Conservation (phyloP, 495 filamentous ascomycete species). For the Neurospora cerealis region DNA sequence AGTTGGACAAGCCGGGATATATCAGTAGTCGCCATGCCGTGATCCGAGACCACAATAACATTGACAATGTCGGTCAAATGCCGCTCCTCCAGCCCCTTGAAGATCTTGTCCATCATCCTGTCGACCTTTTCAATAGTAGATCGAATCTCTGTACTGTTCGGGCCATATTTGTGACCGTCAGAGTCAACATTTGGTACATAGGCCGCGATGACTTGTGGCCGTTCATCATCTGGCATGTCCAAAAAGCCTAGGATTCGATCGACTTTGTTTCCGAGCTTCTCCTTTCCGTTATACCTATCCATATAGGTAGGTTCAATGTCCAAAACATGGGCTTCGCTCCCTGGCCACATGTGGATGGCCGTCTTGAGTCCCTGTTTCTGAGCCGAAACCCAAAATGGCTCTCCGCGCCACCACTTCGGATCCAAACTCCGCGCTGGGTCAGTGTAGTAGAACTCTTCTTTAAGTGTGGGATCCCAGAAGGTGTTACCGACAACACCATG, state of each 20-base stretch:
- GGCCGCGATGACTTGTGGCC: slow-evolving; percentile 85
- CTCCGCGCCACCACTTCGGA: slow-evolving; percentile 85
- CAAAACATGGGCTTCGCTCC: slow-evolving; percentile 72
- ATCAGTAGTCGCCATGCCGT: slow-evolving; percentile 93
- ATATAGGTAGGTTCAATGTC: slow-evolving; percentile 60
- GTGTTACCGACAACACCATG: slow-evolving; percentile 92
- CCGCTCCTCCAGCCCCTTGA: slow-evolving; percentile 65
- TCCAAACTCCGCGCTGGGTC: slow-evolving; percentile 61
- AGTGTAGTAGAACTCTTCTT: slow-evolving; percentile 82
- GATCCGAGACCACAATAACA: slow-evolving; percentile 94
- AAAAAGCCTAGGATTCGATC: slow-evolving; percentile 66
- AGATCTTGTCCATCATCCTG: slow-evolving; percentile 61
- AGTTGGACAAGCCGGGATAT: slow-evolving; percentile 75
- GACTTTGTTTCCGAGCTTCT: slow-evolving; percentile 63
- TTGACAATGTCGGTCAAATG: slow-evolving; percentile 88
- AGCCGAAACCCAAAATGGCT: slow-evolving; percentile 89
- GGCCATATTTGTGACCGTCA: slow-evolving; percentile 79
- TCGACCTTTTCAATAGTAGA: slow-evolving; percentile 67
- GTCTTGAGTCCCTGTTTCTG: slow-evolving; percentile 64
- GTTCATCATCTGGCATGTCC: slow-evolving; percentile 65
- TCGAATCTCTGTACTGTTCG: slow-evolving; percentile 85
- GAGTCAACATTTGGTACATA: slow-evolving; percentile 89
- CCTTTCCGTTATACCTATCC: slow-evolving; percentile 74
- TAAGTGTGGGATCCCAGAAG: slow-evolving; percentile 73
- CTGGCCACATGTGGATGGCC: slow-evolving; percentile 98